These are phyloP conservation scores for Aspergillus jensenii DNA, from an alignment of 2,329 filamentous ascomycete genomes.

Conservation along the genomic window DNA sequence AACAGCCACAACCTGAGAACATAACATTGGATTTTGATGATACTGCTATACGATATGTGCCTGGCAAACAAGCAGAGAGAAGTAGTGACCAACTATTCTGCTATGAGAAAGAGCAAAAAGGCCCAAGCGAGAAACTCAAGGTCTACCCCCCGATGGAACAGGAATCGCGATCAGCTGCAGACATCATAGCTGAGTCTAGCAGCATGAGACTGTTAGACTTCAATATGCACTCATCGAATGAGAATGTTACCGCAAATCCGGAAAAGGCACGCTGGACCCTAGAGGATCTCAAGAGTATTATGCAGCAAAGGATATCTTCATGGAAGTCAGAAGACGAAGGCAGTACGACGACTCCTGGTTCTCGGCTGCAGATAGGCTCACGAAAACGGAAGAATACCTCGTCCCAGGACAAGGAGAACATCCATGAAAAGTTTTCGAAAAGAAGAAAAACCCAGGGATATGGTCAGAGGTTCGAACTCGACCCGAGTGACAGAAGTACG, in stretches of 20 bases:
- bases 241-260: background rate
- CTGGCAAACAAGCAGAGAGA: background rate
- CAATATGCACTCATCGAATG: conserved; percentile 10
- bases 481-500: background rate
- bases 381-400: conserved; percentile 6
- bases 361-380: background rate
- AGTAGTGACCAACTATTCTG: background rate
- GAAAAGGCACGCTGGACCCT: conserved; percentile 21
- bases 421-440: background rate
- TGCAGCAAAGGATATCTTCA: conserved; percentile 17
- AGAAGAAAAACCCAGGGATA: background rate
- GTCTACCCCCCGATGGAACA: background rate
- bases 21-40: background rate
- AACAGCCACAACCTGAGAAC: background rate
- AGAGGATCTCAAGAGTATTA: conserved; percentile 22
- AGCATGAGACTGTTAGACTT: conserved; percentile 13
- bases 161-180: background rate
- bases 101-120: background rate
- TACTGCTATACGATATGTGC: background rate
- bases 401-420: background rate
- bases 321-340: conserved; percentile 9
- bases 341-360: background rate
- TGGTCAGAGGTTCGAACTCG: background rate
- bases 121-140: background rate
- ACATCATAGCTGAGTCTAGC: background rate